These are phyloP conservation scores for Cylindrodendrum hubeiense DNA, from an alignment of 2,329 filamentous ascomycete genomes.

Conservation along the genomic window DNA sequence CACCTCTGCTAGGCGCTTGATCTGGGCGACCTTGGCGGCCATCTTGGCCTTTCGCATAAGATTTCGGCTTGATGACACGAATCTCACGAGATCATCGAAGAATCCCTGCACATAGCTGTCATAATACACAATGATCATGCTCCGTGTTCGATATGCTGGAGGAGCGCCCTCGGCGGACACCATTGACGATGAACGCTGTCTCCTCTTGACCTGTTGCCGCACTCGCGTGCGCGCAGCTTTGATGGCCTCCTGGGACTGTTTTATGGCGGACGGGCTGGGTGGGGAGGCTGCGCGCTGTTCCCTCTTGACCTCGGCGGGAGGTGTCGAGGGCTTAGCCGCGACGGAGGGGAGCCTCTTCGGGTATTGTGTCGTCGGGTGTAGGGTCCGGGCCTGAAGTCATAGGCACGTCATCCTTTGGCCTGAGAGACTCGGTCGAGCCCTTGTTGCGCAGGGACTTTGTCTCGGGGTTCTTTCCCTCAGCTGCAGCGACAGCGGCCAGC, in stretches of 20 bases:
- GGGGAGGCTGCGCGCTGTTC: conserved; percentile 23
- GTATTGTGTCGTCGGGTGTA: conserved; percentile 28
- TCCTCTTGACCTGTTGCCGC: conserved; percentile 62
- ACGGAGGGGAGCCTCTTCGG: conserved; percentile 32
- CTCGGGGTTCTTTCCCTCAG: conserved; percentile 43
- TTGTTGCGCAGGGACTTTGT: conserved; percentile 62
- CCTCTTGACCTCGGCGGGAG: conserved; percentile 45
- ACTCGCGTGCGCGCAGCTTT: conserved; percentile 55
- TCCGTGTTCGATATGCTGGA: conserved; percentile 75
- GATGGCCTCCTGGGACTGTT: conserved; percentile 59
- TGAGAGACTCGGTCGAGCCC: conserved; percentile 67
- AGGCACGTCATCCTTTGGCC: conserved; percentile 60
- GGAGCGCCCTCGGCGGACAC: conserved; percentile 62
- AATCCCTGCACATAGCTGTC: conserved; percentile 87
- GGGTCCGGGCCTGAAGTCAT: conserved; percentile 35
- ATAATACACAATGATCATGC: conserved; percentile 90
- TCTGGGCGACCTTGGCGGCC: conserved; percentile 79
- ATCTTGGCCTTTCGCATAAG: conserved; percentile 89
- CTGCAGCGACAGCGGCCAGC: conserved; percentile 61
- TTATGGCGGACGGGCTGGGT: conserved; percentile 40
- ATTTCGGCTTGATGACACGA: conserved; percentile 84
- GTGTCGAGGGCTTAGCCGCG: conserved; percentile 25
- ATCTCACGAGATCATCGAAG: conserved; percentile 86
- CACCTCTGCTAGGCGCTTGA: conserved; percentile 70
- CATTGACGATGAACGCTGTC: conserved; percentile 64